Conservation (phyloP, 768 basidiomycete genomes). For the Hortiboletus flavorubellus region DNA sequence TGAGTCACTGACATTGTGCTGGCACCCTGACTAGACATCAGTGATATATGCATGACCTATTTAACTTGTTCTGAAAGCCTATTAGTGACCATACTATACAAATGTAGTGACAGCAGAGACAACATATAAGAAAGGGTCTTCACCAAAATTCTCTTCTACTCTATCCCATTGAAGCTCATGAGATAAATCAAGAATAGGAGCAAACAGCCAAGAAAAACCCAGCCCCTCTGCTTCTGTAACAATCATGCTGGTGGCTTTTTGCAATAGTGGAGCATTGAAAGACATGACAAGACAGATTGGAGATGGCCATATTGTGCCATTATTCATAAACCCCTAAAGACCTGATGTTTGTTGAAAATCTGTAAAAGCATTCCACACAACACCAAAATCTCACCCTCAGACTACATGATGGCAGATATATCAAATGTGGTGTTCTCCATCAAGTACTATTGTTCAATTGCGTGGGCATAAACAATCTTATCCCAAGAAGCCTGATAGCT, state of each 20-base stretch:
- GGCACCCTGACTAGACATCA: constrained; percentile 55
- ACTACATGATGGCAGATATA: constrained; percentile 59
- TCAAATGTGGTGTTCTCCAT: constrained; percentile 73
- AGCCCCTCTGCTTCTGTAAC: constrained; percentile 62
- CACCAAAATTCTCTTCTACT: constrained; percentile 66
- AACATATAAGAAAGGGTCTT: constrained; percentile 56
- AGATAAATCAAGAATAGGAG: constrained; percentile 64
- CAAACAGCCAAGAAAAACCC: constrained; percentile 59
- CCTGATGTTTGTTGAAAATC: constrained; percentile 36
- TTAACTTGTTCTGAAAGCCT: constrained; percentile 40
- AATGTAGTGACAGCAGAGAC: constrained; percentile 12
- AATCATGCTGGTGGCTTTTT: constrained; percentile 48
- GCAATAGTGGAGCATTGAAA: constrained; percentile 53
- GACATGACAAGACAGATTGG: constrained; percentile 64
- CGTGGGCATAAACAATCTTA: constrained; percentile 44
- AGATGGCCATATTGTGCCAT: constrained; percentile 68
- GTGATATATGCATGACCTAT: constrained; percentile 62
- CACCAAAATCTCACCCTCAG: constrained; percentile 21
- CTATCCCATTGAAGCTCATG: constrained; percentile 69
- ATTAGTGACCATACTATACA: background rate
- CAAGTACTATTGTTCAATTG: constrained; percentile 55
- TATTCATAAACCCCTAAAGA: constrained; percentile 66
- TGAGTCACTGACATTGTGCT: constrained; percentile 52
- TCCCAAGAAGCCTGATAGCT: constrained; percentile 61
- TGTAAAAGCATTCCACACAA: constrained; percentile 41